Percentiles rank a stretch among this genome's conserved stretches.
These are phyloP conservation scores for Fraxinus floribunda DNA, from an alignment of 305 asterid genomes.

Conservation along the genomic window DNA sequence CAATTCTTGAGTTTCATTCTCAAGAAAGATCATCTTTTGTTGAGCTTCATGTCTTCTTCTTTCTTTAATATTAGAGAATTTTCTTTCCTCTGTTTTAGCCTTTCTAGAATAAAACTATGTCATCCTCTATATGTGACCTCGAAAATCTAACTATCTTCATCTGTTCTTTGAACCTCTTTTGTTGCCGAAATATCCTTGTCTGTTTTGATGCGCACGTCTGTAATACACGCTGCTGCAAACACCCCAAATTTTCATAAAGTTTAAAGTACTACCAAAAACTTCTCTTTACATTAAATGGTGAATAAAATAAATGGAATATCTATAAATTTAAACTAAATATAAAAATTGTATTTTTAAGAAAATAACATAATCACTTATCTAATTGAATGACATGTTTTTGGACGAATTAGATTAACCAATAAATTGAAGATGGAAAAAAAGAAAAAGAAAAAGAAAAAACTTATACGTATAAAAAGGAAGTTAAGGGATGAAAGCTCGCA, in stretches of 20 bases:
- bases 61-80: neutral
- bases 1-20: conserved; percentile 22
- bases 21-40: neutral
- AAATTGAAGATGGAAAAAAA: too few relatives aligned
- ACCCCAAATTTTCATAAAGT: neutral
- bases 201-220: neutral
- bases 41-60: neutral
- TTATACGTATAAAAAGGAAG: too few relatives aligned
- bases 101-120: conserved; percentile 36
- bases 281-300: too few relatives aligned
- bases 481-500: neutral
- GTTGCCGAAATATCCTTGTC: conserved; percentile 40
- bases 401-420: neutral
- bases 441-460: too few relatives aligned
- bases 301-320: too few relatives aligned
- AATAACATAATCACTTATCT: neutral
- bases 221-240: neutral
- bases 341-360: too few relatives aligned
- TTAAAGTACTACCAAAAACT: neutral
- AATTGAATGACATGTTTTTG: neutral
- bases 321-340: too few relatives aligned
- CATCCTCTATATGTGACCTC: conserved; percentile 32
- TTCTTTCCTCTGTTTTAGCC: neutral
- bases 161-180: conserved; percentile 42
- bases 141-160: conserved; percentile 16